Base-by-base conservation (phyloP, 2,329 filamentous ascomycete genomes). In the Sporothrix schenckii region DNA sequence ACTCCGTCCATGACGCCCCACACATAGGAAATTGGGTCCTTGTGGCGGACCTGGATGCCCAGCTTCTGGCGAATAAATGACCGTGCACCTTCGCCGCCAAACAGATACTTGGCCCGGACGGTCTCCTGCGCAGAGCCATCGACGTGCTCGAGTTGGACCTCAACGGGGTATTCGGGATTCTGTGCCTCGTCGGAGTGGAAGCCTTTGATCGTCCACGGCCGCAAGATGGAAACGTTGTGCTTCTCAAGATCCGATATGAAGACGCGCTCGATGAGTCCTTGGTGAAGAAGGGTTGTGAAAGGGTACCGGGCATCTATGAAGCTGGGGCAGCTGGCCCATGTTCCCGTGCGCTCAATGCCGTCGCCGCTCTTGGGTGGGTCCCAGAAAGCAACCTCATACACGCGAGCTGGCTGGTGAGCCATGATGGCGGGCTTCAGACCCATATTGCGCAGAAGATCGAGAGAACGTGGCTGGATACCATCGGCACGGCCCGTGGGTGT, bases 381-480 rank as follows among this genome's bases (percentile, higher is more conserved):
- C 90, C 90, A 92, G 75, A 92, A 92, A 2, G 89, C 89, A 34
- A 90, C 88, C 77, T 92, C 89, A 75, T 87, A 97, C 34, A 97
- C 92, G 76, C 92, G 92, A 1, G 93, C 93, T 7, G 94, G 94
- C 73, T 93, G 88, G 77, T 94, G 86, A 24, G 89, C 91, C 93
- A 97, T 97, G 77, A 97, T 92, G 70, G 89, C 88, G 58, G 92
- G 88, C 82, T 97, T 97, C 70, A 97, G 83, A 0, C 92, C 93
- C 90, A 97, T 92, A 77, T 97, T 97, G 68, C 91, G 89, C 63
- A 97, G 84, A 19, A 97, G 86, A 76, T 97, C 93, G 30, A 96
- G 84, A 0, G 93, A 96, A 52, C 94, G 89, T 50, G 93, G 93
- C 81, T 97, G 93, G 71, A 97, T 96, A 73, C 93, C 93, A 80